Percentiles rank a stretch among this genome's conserved stretches.
Conservation (phyloP, 371 early-diverging fungal species). For the Mortierella sp. region DNA sequence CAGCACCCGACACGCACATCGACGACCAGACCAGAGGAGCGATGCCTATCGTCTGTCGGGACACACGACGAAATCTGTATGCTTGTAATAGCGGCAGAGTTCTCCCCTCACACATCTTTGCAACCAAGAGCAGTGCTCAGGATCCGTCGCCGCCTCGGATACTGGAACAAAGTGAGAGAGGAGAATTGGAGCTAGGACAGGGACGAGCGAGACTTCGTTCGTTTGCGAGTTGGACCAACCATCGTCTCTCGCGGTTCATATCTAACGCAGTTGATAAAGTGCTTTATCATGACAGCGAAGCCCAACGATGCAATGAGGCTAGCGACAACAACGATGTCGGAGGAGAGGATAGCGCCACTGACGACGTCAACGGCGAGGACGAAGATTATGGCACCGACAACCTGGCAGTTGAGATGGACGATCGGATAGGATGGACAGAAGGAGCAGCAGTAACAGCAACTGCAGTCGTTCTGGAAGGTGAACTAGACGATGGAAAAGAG, state of each 20-base stretch:
- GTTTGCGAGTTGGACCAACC: not conserved
- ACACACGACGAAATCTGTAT: not conserved
- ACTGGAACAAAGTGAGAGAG: not conserved
- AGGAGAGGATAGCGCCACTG: too few relatives aligned
- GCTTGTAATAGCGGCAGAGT: not conserved
- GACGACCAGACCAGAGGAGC: not conserved
- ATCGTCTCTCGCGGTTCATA: not conserved
- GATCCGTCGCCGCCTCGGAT: not conserved
- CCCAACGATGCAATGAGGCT: not conserved
- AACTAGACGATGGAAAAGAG: not conserved
- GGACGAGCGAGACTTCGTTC: not conserved
- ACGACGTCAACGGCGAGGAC: not conserved
- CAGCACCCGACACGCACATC: not conserved
- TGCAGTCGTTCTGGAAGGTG: not conserved
- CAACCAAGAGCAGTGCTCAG: too few relatives aligned
- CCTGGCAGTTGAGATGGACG: not conserved
- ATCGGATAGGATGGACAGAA: not conserved
- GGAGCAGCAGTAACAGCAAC: not conserved
- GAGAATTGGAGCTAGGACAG: not conserved
- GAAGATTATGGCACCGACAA: not conserved
- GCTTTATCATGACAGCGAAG: not conserved
- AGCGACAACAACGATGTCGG: not conserved
- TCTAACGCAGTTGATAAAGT: not conserved
- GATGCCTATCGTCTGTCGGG: not conserved
- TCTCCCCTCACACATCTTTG: not conserved